These are phyloP conservation scores for Xylaria scruposa DNA, from an alignment of 495 filamentous ascomycete species.

Conservation along the genomic window DNA sequence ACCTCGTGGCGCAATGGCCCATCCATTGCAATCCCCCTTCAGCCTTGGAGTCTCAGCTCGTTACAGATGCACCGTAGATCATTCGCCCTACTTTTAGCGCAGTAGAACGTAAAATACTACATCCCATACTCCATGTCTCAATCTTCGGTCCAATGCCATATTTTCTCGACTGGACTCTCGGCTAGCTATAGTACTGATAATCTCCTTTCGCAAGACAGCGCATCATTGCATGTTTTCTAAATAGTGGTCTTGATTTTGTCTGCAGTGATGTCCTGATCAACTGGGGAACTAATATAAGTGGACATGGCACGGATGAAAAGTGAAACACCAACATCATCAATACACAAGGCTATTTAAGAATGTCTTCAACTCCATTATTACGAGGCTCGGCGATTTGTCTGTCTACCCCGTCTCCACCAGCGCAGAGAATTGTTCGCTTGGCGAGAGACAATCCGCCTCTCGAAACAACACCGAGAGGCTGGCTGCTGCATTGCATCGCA, in stretches of 20 bases:
- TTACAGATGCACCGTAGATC: conserved; percentile 14
- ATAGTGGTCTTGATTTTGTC: too few species aligned
- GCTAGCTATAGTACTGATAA: neutral
- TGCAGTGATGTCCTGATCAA: too few species aligned
- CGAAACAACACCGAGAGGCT: conserved; percentile 6
- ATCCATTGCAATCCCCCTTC: conserved; percentile 1
- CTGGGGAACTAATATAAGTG: neutral
- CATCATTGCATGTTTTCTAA: neutral
- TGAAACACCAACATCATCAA: neutral
- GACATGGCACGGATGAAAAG: neutral
- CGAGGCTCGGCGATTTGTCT: neutral
- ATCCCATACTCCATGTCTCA: neutral
- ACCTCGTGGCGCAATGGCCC: too few species aligned
- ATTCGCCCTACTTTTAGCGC: conserved; percentile 1
- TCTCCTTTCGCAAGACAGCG: neutral
- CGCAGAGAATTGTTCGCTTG: neutral
- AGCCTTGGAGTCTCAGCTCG: conserved; percentile 4
- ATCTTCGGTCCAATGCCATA: neutral
- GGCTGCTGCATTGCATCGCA: conserved; percentile 8
- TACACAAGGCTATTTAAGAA: neutral
- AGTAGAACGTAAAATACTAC: neutral
- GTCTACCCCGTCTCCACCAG: neutral
- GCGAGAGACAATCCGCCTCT: conserved; percentile 17
- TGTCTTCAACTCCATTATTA: neutral
- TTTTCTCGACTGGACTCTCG: neutral